These are phyloP conservation scores for Nymphaea thermarum DNA, from an alignment of 164 flowering plant genomes.

Conservation along the genomic window DNA sequence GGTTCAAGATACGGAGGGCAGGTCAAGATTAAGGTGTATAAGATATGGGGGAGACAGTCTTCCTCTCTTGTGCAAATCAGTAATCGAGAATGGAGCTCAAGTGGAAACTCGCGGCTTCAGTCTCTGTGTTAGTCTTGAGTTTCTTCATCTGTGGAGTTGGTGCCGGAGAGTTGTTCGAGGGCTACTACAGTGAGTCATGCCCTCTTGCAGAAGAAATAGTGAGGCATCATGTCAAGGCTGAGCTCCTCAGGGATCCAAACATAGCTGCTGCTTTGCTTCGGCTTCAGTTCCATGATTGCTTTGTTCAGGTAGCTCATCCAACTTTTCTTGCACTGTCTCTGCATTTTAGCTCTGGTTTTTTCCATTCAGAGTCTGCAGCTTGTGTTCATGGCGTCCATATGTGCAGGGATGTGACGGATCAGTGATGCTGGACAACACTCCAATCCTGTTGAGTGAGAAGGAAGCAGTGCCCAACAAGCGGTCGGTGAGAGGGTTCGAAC, in stretches of 20 bases:
- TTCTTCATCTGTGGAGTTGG: background rate
- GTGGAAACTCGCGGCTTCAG: background rate
- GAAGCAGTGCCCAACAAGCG: conserved; percentile 52
- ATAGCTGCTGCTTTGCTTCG: conserved; percentile 83
- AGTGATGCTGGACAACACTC: conserved; percentile 47
- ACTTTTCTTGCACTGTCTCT: background rate
- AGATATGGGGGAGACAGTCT: background rate
- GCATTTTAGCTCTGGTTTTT: background rate
- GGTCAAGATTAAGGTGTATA: background rate
- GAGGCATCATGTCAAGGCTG: conserved; percentile 32
- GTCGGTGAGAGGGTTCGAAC: conserved; percentile 61
- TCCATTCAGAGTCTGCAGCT: background rate
- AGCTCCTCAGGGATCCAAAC: conserved; percentile 48
- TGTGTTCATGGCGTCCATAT: background rate
- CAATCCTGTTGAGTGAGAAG: conserved; percentile 49
- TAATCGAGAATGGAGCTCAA: background rate
- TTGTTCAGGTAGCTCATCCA: conserved; percentile 43
- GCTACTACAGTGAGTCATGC: conserved; percentile 55
- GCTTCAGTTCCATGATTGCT: conserved; percentile 78
- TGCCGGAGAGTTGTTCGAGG: conserved; percentile 19
- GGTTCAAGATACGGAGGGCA: background rate
- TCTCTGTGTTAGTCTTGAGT: background rate
- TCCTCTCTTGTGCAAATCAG: background rate
- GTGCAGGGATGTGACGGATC: conserved; percentile 86
- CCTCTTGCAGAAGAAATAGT: conserved; percentile 56